Evolutionary conservation across 768 basidiomycete species (phyloP).

Genomic region (Suillus placidus): DNA sequence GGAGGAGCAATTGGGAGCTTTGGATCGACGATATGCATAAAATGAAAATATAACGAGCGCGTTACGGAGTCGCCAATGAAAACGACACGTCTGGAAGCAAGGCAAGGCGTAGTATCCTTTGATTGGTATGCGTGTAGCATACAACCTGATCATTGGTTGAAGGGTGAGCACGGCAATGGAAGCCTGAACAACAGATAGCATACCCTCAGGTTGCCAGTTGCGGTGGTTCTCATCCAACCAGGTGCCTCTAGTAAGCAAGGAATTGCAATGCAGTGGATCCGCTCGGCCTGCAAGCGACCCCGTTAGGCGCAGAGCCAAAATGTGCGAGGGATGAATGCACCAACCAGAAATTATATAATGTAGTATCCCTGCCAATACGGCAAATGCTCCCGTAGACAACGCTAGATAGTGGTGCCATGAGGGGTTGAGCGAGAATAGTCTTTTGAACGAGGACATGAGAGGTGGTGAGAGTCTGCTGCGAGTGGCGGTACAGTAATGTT

Average conservation of each 20-base stretch:
- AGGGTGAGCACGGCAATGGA: slow-evolving; percentile 12
- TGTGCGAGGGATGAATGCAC: slow-evolving; percentile 19
- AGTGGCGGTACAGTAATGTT: not conserved
- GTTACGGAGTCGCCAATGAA: slow-evolving; percentile 90
- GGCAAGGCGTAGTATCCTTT: slow-evolving; percentile 54
- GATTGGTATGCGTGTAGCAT: slow-evolving; percentile 71
- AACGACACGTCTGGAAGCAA: slow-evolving; percentile 60
- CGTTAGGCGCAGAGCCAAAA: not conserved
- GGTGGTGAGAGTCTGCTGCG: slow-evolving; percentile 9
- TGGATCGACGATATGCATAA: slow-evolving; percentile 62
- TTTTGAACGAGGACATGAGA: slow-evolving; percentile 28
- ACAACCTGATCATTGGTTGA: slow-evolving; percentile 57
- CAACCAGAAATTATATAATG: slow-evolving; percentile 49
- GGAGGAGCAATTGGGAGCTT: slow-evolving; percentile 53
- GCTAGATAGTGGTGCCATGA: slow-evolving; percentile 56
- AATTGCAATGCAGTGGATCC: slow-evolving; percentile 74
- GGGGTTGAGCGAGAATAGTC: slow-evolving; percentile 42
- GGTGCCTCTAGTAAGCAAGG: slow-evolving; percentile 69
- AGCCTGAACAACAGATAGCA: slow-evolving; percentile 8
- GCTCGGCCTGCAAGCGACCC: slow-evolving; percentile 52
- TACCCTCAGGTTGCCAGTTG: slow-evolving; percentile 91
- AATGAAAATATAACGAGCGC: slow-evolving; percentile 76
- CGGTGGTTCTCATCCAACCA: slow-evolving; percentile 71
- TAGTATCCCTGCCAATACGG: slow-evolving; percentile 46
- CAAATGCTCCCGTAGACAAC: slow-evolving; percentile 40